Evolutionary conservation across 495 filamentous ascomycete species (phyloP).

Genomic region (Xylaria sp.): DNA sequence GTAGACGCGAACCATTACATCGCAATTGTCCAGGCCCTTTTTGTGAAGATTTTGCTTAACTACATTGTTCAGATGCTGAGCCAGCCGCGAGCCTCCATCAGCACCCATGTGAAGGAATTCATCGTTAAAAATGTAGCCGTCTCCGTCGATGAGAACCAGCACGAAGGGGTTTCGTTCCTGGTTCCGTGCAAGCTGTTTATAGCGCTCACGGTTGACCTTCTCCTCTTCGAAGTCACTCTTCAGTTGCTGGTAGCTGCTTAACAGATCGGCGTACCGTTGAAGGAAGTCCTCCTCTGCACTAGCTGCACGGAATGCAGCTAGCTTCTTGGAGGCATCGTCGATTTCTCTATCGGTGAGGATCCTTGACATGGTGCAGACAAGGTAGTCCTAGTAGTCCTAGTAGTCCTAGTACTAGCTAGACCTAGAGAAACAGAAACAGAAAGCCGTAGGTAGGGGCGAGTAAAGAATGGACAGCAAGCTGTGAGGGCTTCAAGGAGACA

Average conservation of each 20-base stretch:
- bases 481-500: neutral
- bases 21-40: constrained; percentile 57
- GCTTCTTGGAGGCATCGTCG: constrained; percentile 20
- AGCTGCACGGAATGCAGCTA: constrained; percentile 14
- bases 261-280: constrained; percentile 48
- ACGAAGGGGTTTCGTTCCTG: constrained; percentile 66
- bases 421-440: neutral
- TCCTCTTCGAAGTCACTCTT: constrained; percentile 66
- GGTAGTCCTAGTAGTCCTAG: too few relatives aligned
- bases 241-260: constrained; percentile 59
- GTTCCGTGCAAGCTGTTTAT: constrained; percentile 59
- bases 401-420: too few relatives aligned
- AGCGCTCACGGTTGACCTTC: constrained; percentile 59
- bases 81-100: constrained; percentile 65
- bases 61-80: constrained; percentile 58
- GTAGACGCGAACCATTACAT: constrained; percentile 68
- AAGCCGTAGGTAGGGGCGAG: neutral
- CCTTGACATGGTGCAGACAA: neutral
- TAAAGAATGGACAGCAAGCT: neutral
- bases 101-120: constrained; percentile 56
- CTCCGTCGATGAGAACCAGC: constrained; percentile 66
- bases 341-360: constrained; percentile 26
- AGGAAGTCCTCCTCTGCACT: constrained; percentile 45
- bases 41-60: constrained; percentile 56
- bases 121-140: constrained; percentile 69